Base-by-base conservation (phyloP, 1,139 yeast species). In the Yamadazyma conglobata region DNA sequence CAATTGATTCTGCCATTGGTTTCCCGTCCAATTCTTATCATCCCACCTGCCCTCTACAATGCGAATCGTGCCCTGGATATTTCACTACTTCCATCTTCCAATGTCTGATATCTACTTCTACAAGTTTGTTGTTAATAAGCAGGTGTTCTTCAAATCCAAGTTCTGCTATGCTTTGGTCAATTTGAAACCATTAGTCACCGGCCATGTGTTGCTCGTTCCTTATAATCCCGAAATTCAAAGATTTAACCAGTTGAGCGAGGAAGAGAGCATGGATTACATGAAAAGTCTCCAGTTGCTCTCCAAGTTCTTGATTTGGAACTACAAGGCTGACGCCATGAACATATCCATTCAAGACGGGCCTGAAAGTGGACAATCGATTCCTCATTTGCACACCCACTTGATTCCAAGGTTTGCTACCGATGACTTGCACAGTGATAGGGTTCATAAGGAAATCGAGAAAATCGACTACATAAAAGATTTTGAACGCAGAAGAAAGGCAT, bases 291-390 rank as follows among this genome's bases (percentile, higher is more conserved):
- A 86, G 43, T 50, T 71, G 31, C 68, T 91, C 1, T 79, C 87
- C 39, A 58, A 60, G 34, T 82, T 85, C 42, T 78, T 91, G 17
- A 77, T 70, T 41, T 51, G 66, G 36, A 60, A 69, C 10, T 88
- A 81, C 53, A 68, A 77, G 26, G 94, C 96, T 1, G 94, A 88
- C 44, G 65, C 95, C 1, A 55, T 87, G 38, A 91, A 91, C 50
- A 72, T 91, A 18, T 88, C 96, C 10, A 86, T 91, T 35, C 98
- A 91, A 52, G 98, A 91, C 53, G 98, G 98, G 0, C 86, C 91
- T 0, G 87, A 86, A 33, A 91, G 96, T 2, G 98, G 98, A 4
- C 98, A 91, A 52, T 77, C 91, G 11, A 80, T 91, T 1, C 95
- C 96, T 3, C 98, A 91, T 56, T 69, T 91, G 16, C 98, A 91